phyloP scores from a whole-genome alignment of 257 asterid species.

The Rehmannia glutinosa region DNA sequence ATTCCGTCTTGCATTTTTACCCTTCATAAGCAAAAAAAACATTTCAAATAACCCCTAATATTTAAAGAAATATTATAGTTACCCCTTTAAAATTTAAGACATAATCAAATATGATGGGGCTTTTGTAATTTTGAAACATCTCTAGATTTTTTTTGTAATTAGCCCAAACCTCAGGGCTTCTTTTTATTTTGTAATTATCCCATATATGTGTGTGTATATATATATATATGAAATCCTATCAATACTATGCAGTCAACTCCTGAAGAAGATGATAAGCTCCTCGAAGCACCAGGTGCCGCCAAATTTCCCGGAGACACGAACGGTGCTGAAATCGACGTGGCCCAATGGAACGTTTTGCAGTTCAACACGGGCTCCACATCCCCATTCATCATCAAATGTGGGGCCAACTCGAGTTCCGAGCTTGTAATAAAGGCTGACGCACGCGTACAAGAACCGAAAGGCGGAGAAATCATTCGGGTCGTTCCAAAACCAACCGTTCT shows the following conservation, averaged over 20 bases:
- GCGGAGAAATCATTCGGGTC: conserved; percentile 84
- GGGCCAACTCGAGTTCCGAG: conserved; percentile 92
- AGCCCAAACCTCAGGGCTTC: too few relatives aligned
- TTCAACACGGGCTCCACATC: conserved; percentile 90
- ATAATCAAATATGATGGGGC: too few relatives aligned
- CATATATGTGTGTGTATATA: neutral
- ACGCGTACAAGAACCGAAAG: conserved; percentile 86
- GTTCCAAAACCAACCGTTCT: conserved; percentile 79
- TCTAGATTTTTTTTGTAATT: too few relatives aligned
- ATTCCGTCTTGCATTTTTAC: too few relatives aligned
- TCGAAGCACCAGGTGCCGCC: conserved; percentile 35
- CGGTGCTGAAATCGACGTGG: conserved; percentile 77
- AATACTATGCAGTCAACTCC: conserved; percentile 50
- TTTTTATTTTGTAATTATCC: too few relatives aligned
- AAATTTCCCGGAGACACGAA: conserved; percentile 33
- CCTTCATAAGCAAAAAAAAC: too few relatives aligned
- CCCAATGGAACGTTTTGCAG: conserved; percentile 95
- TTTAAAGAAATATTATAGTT: too few relatives aligned
- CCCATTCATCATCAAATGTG: conserved; percentile 93
- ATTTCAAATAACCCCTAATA: too few relatives aligned
- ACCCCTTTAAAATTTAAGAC: too few relatives aligned
- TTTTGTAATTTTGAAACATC: too few relatives aligned
- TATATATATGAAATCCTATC: neutral
- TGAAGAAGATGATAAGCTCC: conserved; percentile 74
- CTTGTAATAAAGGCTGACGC: conserved; percentile 90